Conservation (phyloP, 2,329 filamentous ascomycete species). For the Zalaria obscura region DNA sequence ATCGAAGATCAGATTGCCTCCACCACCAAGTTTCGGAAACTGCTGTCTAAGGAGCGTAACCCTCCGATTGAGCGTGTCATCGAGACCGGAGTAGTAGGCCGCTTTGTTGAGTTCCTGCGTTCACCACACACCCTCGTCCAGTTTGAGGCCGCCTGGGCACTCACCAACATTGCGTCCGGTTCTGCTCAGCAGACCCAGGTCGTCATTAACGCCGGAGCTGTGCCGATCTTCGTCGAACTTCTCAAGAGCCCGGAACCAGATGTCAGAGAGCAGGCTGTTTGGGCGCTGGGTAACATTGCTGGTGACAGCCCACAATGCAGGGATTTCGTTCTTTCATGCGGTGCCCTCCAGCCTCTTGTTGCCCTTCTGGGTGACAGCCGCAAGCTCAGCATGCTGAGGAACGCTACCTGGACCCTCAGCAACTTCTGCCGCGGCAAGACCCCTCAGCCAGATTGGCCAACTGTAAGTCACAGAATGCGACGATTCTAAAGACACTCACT, state of each 20-base stretch:
- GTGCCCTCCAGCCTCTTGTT: conserved; percentile 81
- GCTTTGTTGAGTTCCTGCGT: conserved; percentile 95
- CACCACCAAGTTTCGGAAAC: conserved; percentile 96
- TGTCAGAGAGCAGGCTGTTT: conserved; percentile 94
- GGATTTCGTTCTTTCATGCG: conserved; percentile 86
- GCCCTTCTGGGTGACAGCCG: conserved; percentile 88
- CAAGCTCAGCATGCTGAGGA: conserved; percentile 97
- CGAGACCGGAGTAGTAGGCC: conserved; percentile 92
- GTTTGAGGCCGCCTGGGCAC: conserved; percentile 96
- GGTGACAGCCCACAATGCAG: conserved; percentile 96
- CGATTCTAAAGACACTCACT: conserved; percentile 4
- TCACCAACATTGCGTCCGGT: conserved; percentile 98
- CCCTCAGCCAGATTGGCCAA: conserved; percentile 94
- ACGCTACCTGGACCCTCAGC: conserved; percentile 97
- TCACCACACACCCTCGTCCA: conserved; percentile 96
- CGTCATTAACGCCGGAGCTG: conserved; percentile 93
- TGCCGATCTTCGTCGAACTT: conserved; percentile 96
- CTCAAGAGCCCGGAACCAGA: conserved; percentile 92
- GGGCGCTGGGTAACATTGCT: conserved; percentile 96
- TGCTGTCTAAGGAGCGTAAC: conserved; percentile 96
- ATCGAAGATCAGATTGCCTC: conserved; percentile 96
- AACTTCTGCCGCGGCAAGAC: conserved; percentile 99
- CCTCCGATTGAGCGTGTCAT: conserved; percentile 98
- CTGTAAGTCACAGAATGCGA: conserved; percentile 46
- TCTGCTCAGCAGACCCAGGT: conserved; percentile 97